phyloP scores from a whole-genome alignment of 2,329 filamentous ascomycete species.

The Dactylellina cionopaga region DNA sequence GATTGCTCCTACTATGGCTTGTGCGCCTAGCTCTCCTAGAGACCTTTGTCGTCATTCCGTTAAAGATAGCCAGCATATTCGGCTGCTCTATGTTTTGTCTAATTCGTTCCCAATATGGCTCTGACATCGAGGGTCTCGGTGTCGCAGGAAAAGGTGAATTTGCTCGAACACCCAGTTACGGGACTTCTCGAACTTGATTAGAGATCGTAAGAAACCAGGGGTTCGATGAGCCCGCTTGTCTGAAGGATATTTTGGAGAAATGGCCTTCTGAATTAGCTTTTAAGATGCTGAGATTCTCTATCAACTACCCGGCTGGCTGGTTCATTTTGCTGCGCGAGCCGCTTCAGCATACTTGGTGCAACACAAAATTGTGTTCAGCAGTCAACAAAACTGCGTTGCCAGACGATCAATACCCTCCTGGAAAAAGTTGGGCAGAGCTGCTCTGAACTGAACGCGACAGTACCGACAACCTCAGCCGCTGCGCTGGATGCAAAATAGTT shows the following conservation, averaged over 20 bases:
- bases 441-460: slow-evolving; percentile 33
- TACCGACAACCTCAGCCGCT: slow-evolving; percentile 60
- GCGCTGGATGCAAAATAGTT: slow-evolving; percentile 62
- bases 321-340: no score
- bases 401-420: no score
- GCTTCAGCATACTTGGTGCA: no score
- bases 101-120: slow-evolving; percentile 62
- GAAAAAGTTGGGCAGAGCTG: no score
- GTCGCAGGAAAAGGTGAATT: slow-evolving; percentile 62
- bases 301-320: no score
- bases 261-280: slow-evolving; percentile 28
- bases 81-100: slow-evolving; percentile 60
- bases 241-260: slow-evolving; percentile 18
- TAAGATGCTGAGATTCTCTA: slow-evolving; percentile 26
- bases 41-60: slow-evolving; percentile 59
- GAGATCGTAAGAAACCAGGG: slow-evolving; percentile 10
- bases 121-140: slow-evolving; percentile 58
- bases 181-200: slow-evolving; percentile 22
- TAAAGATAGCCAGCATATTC: slow-evolving; percentile 58
- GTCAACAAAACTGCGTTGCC: no score
- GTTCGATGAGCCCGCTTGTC: slow-evolving; percentile 1
- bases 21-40: slow-evolving; percentile 62
- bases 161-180: neutral
- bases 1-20: slow-evolving; percentile 60
- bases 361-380: no score